Conservation (phyloP, 305 asterid genomes). For the Fraxinus floribunda region DNA sequence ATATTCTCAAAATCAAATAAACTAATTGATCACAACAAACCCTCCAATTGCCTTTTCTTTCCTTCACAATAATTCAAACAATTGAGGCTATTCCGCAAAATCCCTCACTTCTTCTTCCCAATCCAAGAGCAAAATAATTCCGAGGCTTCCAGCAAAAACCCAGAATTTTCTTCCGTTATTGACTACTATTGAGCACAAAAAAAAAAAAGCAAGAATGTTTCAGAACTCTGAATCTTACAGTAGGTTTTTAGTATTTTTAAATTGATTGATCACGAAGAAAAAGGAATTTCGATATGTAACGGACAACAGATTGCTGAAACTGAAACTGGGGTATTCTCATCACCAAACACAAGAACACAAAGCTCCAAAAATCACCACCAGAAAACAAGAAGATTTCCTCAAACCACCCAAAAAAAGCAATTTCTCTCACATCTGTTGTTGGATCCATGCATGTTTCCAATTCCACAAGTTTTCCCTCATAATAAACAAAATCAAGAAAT, state of each 20-base stretch:
- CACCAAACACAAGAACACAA: slow-evolving; percentile 40
- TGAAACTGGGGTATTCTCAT: slow-evolving; percentile 31
- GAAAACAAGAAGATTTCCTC: background rate
- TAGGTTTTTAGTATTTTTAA: background rate
- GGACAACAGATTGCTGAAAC: slow-evolving; percentile 28
- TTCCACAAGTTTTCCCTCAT: slow-evolving; percentile 6
- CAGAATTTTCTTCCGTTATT: slow-evolving; percentile 1
- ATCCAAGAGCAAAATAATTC: background rate
- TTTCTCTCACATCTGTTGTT: slow-evolving; percentile 3
- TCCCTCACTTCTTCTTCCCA: background rate
- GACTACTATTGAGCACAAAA: background rate
- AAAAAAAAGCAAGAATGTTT: slow-evolving; percentile 16
- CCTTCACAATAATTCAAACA: background rate
- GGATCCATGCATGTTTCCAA: slow-evolving; percentile 10
- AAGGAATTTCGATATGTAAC: slow-evolving; percentile 25
- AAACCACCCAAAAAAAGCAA: background rate
- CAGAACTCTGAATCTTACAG: background rate
- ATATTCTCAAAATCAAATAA: background rate
- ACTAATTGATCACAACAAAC: background rate
- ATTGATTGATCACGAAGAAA: slow-evolving; percentile 25
- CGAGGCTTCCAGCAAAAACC: slow-evolving; percentile 1
- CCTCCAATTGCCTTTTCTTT: background rate
- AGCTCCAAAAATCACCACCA: slow-evolving; percentile 14
- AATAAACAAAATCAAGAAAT: slow-evolving; percentile 18
- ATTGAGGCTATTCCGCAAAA: background rate